phyloP scores from a whole-genome alignment of 768 basidiomycete genomes.

The Boletus vermiculosoides region DNA sequence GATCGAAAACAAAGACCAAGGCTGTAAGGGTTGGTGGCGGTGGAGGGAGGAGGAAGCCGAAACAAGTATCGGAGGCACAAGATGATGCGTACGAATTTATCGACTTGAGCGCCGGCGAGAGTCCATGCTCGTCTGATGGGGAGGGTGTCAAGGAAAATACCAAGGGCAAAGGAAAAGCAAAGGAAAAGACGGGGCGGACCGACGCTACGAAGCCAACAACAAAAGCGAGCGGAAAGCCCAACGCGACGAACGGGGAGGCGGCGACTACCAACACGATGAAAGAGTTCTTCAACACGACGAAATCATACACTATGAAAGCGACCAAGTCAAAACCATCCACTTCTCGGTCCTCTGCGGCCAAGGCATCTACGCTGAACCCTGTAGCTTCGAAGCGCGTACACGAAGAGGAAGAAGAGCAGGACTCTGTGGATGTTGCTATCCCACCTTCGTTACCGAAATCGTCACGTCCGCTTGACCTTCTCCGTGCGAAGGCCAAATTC shows the following conservation, averaged over 20 bases:
- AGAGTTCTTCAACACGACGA: conserved; percentile 10
- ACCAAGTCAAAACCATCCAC: conserved; percentile 5
- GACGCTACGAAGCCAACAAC: background rate
- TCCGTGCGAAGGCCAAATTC: conserved; percentile 15
- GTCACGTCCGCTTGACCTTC: conserved; percentile 29
- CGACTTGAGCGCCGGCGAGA: conserved; percentile 25
- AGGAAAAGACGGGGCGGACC: background rate
- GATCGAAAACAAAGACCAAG: conserved; percentile 12
- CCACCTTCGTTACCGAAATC: conserved; percentile 13
- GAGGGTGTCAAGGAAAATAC: background rate
- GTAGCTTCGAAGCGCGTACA: background rate
- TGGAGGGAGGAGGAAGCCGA: conserved; percentile 19
- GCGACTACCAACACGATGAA: conserved; percentile 8
- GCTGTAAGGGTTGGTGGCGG: background rate
- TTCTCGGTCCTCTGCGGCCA: background rate
- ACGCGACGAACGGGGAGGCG: background rate
- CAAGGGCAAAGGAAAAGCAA: conserved; percentile 13
- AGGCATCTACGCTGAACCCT: background rate
- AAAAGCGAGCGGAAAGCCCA: background rate
- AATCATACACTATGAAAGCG: conserved; percentile 1
- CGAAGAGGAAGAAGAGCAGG: conserved; percentile 12
- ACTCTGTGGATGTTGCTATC: background rate
- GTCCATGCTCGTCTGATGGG: conserved; percentile 20
- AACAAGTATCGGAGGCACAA: conserved; percentile 25
- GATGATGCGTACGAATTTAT: conserved; percentile 28